phyloP scores from a whole-genome alignment of 495 filamentous ascomycete species.

The Arthonia radiata region DNA sequence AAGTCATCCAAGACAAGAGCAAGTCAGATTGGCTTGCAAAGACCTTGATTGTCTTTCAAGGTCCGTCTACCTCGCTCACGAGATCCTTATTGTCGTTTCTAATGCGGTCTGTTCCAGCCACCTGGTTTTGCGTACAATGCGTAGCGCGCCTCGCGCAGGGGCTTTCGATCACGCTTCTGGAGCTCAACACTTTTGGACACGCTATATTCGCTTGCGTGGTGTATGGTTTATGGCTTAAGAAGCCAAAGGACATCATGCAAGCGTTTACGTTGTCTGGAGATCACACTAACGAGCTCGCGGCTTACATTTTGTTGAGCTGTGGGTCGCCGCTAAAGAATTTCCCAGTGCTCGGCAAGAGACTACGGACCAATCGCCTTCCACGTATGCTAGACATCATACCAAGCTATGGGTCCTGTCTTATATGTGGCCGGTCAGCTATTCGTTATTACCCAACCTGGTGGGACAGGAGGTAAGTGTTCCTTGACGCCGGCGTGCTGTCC shows the following conservation, averaged over 20 bases:
- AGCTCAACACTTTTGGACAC: constrained; percentile 19
- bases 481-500: too few species aligned
- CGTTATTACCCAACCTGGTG: too few species aligned
- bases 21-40: constrained; percentile 17
- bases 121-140: constrained; percentile 16
- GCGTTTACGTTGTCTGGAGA: constrained; percentile 3
- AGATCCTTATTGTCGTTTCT: too few species aligned
- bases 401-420: too few species aligned
- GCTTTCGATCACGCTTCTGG: constrained; percentile 14
- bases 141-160: constrained; percentile 8
- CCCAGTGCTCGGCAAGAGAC: too few species aligned
- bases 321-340: too few species aligned
- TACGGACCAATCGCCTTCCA: too few species aligned
- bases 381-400: too few species aligned
- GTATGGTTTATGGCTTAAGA: constrained; percentile 18
- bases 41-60: constrained; percentile 12
- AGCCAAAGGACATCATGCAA: constrained; percentile 15
- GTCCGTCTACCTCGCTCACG: too few species aligned
- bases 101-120: too few species aligned
- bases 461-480: too few species aligned
- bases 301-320: constrained; percentile 7
- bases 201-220: constrained; percentile 16
- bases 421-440: too few species aligned
- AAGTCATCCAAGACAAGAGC: constrained; percentile 16
- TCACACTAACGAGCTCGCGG: background rate